A percentile compares a stretch with the other conserved stretches of the same genome.
phyloP scores from a whole-genome alignment of 805 yeast species.

The Candida maesae region DNA sequence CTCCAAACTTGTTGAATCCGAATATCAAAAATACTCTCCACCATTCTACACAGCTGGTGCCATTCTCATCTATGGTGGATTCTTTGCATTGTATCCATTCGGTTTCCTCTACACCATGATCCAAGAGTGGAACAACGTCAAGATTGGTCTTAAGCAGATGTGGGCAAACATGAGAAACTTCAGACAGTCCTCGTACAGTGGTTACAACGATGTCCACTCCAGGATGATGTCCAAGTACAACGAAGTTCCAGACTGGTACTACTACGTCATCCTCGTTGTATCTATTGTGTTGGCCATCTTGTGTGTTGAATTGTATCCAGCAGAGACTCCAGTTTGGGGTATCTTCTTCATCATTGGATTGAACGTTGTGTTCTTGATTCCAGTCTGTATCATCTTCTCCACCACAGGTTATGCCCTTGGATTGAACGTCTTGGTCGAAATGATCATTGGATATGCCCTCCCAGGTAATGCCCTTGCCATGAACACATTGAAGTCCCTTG shows the following conservation, averaged over 20 bases:
- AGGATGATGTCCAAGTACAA: slow-evolving; percentile 53
- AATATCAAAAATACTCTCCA: slow-evolving; percentile 53
- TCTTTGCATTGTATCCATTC: slow-evolving; percentile 44
- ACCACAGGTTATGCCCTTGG: slow-evolving; percentile 46
- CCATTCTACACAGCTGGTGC: slow-evolving; percentile 67
- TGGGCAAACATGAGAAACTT: slow-evolving; percentile 3
- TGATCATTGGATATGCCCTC: slow-evolving; percentile 52
- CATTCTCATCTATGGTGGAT: slow-evolving; percentile 54
- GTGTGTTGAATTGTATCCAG: slow-evolving; percentile 43
- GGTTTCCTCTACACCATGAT: slow-evolving; percentile 43
- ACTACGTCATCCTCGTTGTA: slow-evolving; percentile 37
- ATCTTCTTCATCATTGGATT: slow-evolving; percentile 50
- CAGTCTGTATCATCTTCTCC: slow-evolving; percentile 44
- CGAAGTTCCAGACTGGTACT: slow-evolving; percentile 56
- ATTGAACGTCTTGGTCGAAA: slow-evolving; percentile 52
- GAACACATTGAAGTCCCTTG: slow-evolving; percentile 48
- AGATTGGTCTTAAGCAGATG: slow-evolving; percentile 3
- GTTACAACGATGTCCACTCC: slow-evolving; percentile 41
- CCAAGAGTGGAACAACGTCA: slow-evolving; percentile 40
- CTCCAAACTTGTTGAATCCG: slow-evolving; percentile 15
- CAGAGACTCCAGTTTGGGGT: slow-evolving; percentile 60
- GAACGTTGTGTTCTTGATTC: slow-evolving; percentile 47
- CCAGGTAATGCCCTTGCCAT: slow-evolving; percentile 50
- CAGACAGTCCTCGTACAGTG: slow-evolving; percentile 6
- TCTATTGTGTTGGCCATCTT: slow-evolving; percentile 44